A percentile compares a stretch with the other conserved stretches of the same genome.
These are phyloP conservation scores for Acanthamoeba triangularis DNA, from an alignment of 208 protist genomes.

Conservation along the genomic window DNA sequence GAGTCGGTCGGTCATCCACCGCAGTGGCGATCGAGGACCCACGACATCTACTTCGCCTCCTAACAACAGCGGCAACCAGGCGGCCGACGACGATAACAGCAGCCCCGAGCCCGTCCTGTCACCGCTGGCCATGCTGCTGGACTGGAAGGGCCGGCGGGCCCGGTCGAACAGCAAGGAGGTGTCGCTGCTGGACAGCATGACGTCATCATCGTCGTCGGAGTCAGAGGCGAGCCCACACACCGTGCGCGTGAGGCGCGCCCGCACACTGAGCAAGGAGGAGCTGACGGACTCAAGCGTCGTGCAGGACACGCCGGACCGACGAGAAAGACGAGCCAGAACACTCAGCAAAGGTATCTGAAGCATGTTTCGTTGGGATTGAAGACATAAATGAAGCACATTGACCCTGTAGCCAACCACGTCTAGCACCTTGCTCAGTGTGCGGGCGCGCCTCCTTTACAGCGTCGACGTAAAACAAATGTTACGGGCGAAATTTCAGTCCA, in stretches of 20 bases:
- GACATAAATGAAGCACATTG: neutral
- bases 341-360: constrained; percentile 7
- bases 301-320: neutral
- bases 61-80: neutral
- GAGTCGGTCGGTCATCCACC: neutral
- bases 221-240: neutral
- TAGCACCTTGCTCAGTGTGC: no score
- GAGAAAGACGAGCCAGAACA: constrained; percentile 14
- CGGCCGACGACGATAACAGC: neutral
- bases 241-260: neutral
- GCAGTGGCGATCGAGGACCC: no score
- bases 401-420: neutral
- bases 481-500: neutral
- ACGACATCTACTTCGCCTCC: neutral
- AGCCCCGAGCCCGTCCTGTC: neutral
- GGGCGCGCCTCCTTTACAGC: no score
- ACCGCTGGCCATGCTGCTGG: neutral
- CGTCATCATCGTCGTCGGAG: neutral
- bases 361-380: neutral
- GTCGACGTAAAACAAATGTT: neutral
- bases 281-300: neutral
- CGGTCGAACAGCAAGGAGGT: constrained; percentile 9
- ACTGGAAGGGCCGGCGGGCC: neutral
- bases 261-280: constrained; percentile 25
- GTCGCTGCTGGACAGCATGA: neutral